Evolutionary conservation across 2,329 filamentous ascomycete genomes (phyloP).

Genomic region (Ophiostoma quercus): DNA sequence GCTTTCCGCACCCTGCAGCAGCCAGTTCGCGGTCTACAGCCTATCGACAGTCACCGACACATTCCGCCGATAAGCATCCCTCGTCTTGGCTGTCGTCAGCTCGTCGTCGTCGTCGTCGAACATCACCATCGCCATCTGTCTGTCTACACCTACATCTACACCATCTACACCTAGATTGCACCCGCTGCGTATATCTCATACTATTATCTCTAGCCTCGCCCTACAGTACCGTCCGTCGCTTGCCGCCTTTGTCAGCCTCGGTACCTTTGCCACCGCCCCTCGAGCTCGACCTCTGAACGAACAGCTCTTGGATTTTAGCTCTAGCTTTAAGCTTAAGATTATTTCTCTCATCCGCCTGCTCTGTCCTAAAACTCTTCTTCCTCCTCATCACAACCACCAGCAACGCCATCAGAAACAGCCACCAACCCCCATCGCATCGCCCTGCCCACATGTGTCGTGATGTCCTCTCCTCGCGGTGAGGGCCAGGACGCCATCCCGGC

Average conservation of each 20-base stretch:
- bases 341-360: not conserved
- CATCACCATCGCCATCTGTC: not conserved
- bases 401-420: not conserved
- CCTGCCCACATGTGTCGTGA: slow-evolving; percentile 20
- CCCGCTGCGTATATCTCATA: not conserved
- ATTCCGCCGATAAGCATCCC: not conserved
- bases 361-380: not conserved
- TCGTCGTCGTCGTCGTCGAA: not conserved
- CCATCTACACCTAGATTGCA: not conserved
- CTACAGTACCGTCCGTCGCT: not conserved
- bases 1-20: not conserved
- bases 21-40: not conserved
- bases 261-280: not conserved
- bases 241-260: not conserved
- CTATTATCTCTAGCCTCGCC: not conserved
- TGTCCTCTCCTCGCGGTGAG: slow-evolving; percentile 22
- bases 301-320: not conserved
- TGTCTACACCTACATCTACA: not conserved
- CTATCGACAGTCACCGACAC: not conserved
- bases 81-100: not conserved
- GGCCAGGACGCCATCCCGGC: slow-evolving; percentile 16
- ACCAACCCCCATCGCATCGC: not conserved
- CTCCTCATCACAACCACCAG: not conserved
- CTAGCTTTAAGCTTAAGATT: too few relatives aligned
- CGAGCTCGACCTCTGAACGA: not conserved